Percentiles rank a stretch among this genome's conserved stretches.
Conservation (phyloP, 331 rosid genomes). For the Pyrus hybrid region DNA sequence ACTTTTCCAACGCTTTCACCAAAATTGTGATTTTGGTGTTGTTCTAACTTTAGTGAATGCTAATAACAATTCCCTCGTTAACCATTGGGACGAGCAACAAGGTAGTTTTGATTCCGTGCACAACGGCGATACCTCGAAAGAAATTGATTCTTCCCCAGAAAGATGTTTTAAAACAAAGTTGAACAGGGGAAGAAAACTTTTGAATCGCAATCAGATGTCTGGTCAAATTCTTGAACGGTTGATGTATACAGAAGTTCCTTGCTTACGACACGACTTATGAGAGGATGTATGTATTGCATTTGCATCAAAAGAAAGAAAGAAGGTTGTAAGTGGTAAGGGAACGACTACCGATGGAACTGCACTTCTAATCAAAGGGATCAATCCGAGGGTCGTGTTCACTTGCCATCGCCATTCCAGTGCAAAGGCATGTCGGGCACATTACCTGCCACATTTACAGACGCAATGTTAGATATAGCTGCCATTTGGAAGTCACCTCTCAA, state of each 20-base stretch:
- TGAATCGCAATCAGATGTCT: neutral
- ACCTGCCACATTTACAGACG: conserved; percentile 44
- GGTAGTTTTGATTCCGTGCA: neutral
- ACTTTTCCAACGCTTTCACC: too few species aligned
- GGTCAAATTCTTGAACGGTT: neutral
- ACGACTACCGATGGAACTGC: neutral
- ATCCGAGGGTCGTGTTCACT: conserved; percentile 97
- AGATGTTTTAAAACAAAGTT: too few species aligned
- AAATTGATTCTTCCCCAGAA: too few species aligned
- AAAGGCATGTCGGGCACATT: conserved; percentile 95
- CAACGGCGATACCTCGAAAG: too few species aligned
- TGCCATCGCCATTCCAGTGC: conserved; percentile 99
- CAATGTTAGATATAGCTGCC: neutral
- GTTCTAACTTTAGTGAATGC: too few species aligned
- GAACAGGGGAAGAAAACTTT: too few species aligned
- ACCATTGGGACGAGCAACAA: neutral
- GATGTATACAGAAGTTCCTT: neutral
- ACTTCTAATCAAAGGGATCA: conserved; percentile 80
- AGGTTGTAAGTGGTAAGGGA: neutral
- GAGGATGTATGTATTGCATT: neutral
- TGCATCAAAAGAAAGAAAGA: neutral
- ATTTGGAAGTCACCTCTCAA: neutral
- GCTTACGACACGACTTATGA: neutral
- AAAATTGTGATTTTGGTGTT: too few species aligned
- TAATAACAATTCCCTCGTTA: too few species aligned